phyloP scores from a whole-genome alignment of 106 monocot genomes.

The Dactylorhiza incarnata region DNA sequence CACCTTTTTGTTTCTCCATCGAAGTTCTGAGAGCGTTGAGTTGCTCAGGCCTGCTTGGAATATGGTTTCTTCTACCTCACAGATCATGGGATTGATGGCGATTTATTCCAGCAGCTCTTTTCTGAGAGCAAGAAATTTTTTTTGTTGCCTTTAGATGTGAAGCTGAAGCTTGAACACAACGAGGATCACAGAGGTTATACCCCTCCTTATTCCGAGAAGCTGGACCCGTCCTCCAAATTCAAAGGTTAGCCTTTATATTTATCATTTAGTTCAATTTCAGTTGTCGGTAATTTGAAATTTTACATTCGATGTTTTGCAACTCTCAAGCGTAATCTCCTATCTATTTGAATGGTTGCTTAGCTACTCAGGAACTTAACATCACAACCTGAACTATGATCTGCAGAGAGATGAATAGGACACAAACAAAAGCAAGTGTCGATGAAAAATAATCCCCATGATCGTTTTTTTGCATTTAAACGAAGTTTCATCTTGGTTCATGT shows the following conservation, averaged over 20 bases:
- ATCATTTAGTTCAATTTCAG: neutral
- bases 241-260: neutral
- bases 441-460: no score
- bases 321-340: no score
- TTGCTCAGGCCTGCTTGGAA: conserved; percentile 75
- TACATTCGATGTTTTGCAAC: neutral
- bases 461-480: no score
- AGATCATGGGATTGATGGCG: conserved; percentile 70
- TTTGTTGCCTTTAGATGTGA: conserved; percentile 45
- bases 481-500: no score
- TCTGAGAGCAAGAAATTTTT: conserved; percentile 72
- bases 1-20: neutral
- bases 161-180: conserved; percentile 57
- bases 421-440: no score
- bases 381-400: no score
- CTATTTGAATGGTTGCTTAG: no score
- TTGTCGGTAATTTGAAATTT: neutral
- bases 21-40: neutral
- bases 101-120: conserved; percentile 23
- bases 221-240: conserved; percentile 30
- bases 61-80: conserved; percentile 90
- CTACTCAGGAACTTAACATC: no score
- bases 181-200: conserved; percentile 65
- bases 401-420: no score
- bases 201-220: conserved; percentile 50